Conservation (phyloP, 2,329 filamentous ascomycete genomes). For the Penicillium janthinellum region DNA sequence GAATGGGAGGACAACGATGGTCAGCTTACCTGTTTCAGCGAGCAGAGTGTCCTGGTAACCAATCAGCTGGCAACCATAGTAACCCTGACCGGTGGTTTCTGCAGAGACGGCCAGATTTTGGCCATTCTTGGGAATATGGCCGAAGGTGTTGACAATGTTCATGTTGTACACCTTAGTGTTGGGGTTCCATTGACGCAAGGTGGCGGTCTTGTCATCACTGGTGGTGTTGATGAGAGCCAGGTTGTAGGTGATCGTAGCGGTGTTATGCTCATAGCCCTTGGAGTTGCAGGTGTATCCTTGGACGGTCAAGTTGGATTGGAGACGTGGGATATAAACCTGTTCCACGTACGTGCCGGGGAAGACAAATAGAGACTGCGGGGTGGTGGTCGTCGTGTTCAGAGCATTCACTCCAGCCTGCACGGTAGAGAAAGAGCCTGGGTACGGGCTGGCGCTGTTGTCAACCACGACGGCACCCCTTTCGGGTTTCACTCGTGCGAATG, state of each 20-base stretch:
- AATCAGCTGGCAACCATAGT: slow-evolving; percentile 33
- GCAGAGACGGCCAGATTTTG: slow-evolving; percentile 10
- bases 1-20: background rate
- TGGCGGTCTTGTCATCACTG: background rate
- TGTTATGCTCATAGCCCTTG: slow-evolving; percentile 1
- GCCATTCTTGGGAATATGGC: slow-evolving; percentile 3
- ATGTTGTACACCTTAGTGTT: slow-evolving; percentile 1
- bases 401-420: background rate
- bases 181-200: slow-evolving; percentile 2
- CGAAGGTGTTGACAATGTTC: slow-evolving; percentile 4
- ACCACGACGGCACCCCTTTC: background rate
- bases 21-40: slow-evolving; percentile 23
- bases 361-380: background rate
- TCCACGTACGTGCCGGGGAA: background rate
- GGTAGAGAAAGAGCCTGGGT: background rate
- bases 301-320: background rate
- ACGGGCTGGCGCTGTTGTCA: background rate
- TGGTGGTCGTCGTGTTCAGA: background rate
- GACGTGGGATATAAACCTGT: slow-evolving; percentile 3
- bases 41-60: slow-evolving; percentile 35
- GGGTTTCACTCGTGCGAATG: background rate
- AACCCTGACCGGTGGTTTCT: slow-evolving; percentile 8
- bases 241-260: background rate
- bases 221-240: slow-evolving; percentile 1
- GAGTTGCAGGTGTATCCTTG: slow-evolving; percentile 3